Conservation (phyloP, 495 filamentous ascomycete genomes). For the Cenococcum geophilum region DNA sequence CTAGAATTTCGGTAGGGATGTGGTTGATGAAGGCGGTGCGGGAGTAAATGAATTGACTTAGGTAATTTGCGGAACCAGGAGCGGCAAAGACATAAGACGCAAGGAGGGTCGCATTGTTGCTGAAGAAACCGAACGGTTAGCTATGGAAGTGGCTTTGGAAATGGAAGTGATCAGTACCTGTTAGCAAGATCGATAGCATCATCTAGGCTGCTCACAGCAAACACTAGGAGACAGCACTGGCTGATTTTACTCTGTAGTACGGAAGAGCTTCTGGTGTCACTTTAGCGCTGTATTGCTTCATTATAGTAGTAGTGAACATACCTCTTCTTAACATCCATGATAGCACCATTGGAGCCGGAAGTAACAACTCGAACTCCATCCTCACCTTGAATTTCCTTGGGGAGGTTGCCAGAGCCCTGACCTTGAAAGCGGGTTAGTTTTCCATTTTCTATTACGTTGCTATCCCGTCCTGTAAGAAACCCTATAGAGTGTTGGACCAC, state of each 20-base stretch:
- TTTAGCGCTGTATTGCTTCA: not conserved
- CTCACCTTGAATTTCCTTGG: constrained; percentile 1
- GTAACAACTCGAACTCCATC: not conserved
- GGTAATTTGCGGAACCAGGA: constrained; percentile 46
- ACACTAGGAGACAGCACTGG: constrained; percentile 38
- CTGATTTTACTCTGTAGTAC: constrained; percentile 31
- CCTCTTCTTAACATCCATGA: not conserved
- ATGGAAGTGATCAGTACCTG: constrained; percentile 12
- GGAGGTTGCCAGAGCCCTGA: not conserved
- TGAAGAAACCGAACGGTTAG: not conserved
- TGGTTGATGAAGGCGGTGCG: constrained; percentile 48
- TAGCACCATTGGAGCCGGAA: not conserved
- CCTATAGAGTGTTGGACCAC: constrained; percentile 38
- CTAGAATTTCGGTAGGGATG: constrained; percentile 44
- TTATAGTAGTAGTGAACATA: not conserved
- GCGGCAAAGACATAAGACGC: constrained; percentile 49
- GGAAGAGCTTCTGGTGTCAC: not conserved
- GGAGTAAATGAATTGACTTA: constrained; percentile 47
- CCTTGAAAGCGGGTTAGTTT: not conserved
- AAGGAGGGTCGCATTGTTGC: constrained; percentile 35
- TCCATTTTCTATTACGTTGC: not conserved
- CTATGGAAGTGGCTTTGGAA: not conserved
- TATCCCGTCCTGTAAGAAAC: constrained; percentile 26
- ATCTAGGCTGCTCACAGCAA: constrained; percentile 42
- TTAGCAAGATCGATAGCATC: constrained; percentile 44